These are phyloP conservation scores for Curvularia verruculosa DNA, from an alignment of 2,329 filamentous ascomycete species.

Conservation along the genomic window DNA sequence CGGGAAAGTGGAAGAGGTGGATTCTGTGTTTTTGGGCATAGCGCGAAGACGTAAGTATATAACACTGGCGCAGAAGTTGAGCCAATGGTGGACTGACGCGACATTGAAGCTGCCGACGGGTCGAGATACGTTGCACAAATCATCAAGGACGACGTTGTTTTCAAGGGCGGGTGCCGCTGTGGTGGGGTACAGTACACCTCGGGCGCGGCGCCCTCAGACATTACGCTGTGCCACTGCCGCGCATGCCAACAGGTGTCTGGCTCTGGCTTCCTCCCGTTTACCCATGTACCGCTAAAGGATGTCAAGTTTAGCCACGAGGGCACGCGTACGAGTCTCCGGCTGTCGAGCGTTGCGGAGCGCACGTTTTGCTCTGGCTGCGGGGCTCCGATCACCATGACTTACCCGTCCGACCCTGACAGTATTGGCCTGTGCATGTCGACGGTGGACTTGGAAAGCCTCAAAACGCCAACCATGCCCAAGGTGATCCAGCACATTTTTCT, in stretches of 20 bases:
- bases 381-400: conserved; percentile 54
- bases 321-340: conserved; percentile 41
- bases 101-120: conserved; percentile 32
- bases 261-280: conserved; percentile 54
- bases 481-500: conserved; percentile 54
- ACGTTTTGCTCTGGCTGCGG: conserved; percentile 56
- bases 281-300: conserved; percentile 42
- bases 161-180: conserved; percentile 55
- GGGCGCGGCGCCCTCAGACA: conserved; percentile 41
- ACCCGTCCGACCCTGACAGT: conserved; percentile 39
- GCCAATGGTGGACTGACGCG: neutral
- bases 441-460: conserved; percentile 51
- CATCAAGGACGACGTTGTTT: conserved; percentile 22
- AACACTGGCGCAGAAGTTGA: neutral
- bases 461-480: conserved; percentile 33
- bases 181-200: conserved; percentile 52
- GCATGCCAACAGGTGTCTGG: conserved; percentile 58
- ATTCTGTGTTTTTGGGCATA: conserved; percentile 49
- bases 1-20: conserved; percentile 48
- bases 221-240: conserved; percentile 56
- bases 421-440: conserved; percentile 51
- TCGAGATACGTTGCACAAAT: conserved; percentile 26
- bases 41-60: conserved; percentile 44
- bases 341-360: conserved; percentile 52
- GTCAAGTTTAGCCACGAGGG: conserved; percentile 45